Conservation (phyloP, 495 filamentous ascomycete genomes). For the Paragyromitra xinjiangensis region DNA sequence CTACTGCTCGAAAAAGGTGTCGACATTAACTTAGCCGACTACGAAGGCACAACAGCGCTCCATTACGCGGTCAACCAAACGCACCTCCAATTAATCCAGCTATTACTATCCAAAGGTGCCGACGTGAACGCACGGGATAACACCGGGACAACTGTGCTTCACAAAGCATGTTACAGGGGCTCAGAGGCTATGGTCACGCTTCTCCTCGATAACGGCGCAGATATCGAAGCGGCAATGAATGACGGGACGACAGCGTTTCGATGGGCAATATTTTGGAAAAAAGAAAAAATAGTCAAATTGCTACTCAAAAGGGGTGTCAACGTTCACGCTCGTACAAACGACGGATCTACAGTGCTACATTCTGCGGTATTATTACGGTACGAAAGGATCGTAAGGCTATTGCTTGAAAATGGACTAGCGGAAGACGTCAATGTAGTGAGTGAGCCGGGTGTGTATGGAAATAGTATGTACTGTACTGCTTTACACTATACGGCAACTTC, state of each 20-base stretch:
- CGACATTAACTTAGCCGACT: conserved; percentile 14
- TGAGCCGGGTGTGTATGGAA: conserved; percentile 4
- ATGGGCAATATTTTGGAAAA: conserved; percentile 16
- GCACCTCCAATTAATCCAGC: conserved; percentile 1
- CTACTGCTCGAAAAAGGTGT: conserved; percentile 9
- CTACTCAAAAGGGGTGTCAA: conserved; percentile 6
- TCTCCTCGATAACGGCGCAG: conserved; percentile 19
- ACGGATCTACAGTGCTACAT: conserved; percentile 14
- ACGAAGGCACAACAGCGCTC: conserved; percentile 19
- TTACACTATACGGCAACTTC: conserved; percentile 10
- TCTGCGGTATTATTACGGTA: conserved; percentile 9
- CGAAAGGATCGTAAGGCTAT: conserved; percentile 10
- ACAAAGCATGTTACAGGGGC: conserved; percentile 2
- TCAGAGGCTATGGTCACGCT: conserved; percentile 1
- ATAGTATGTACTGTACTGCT: conserved; percentile 17
- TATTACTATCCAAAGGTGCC: conserved; percentile 2
- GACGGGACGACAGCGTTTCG: conserved; percentile 17
- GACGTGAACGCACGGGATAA: conserved; percentile 2
- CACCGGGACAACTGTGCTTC: not conserved
- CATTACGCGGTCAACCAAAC: conserved; percentile 11
- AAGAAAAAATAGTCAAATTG: conserved; percentile 1
- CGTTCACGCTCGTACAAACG: not conserved
- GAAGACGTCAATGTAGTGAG: conserved; percentile 10
- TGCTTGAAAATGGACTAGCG: conserved; percentile 6
- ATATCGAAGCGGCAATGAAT: conserved; percentile 18